phyloP scores from a whole-genome alignment of 225 moss, liverwort and hornwort genomes.

The Ulota crispa region DNA sequence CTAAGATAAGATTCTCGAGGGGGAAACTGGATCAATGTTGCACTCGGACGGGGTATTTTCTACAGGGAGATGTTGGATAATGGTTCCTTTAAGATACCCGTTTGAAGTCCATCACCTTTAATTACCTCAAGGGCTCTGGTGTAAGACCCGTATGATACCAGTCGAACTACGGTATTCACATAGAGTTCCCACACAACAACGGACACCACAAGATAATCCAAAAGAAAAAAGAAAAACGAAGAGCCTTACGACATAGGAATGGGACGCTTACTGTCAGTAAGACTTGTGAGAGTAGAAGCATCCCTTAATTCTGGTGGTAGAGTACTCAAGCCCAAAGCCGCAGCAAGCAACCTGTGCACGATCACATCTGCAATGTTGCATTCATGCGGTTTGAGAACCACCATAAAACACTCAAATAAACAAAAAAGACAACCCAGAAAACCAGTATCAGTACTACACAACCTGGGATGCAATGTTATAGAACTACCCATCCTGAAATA shows the following conservation, averaged over 20 bases:
- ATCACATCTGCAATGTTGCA: constrained; percentile 69
- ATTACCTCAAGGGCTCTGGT: no score
- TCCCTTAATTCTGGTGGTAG: constrained; percentile 79
- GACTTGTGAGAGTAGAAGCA: constrained; percentile 70
- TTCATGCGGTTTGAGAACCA: constrained; percentile 6
- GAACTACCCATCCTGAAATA: constrained; percentile 1
- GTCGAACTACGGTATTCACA: neutral
- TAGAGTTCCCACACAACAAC: neutral
- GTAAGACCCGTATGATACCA: no score
- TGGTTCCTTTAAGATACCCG: no score
- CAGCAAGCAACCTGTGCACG: constrained; percentile 92
- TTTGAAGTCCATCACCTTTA: no score
- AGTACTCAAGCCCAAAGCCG: constrained; percentile 83
- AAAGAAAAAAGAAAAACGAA: neutral
- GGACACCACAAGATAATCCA: neutral
- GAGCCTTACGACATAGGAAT: neutral
- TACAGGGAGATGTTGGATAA: no score
- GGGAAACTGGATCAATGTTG: neutral
- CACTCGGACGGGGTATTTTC: no score
- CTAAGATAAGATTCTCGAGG: neutral
- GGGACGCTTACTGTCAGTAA: constrained; percentile 79
- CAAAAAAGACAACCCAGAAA: neutral
- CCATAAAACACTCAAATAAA: neutral
- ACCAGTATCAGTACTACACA: neutral
- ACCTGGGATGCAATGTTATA: neutral